Base-by-base conservation (phyloP, 148 eudicot species). In the Camellia sinensis region DNA sequence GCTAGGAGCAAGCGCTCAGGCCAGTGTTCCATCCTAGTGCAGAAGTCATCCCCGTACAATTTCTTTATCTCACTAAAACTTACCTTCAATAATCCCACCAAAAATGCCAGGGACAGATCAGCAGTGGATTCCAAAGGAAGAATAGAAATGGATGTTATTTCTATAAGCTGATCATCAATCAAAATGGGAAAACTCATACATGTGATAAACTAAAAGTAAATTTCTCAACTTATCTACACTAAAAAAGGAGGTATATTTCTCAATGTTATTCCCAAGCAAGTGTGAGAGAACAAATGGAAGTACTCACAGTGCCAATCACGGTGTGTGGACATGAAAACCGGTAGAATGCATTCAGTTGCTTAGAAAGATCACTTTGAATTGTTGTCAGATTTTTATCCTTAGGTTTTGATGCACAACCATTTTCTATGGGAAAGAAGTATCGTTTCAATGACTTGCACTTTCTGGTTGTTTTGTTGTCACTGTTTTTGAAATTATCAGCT, bases 251-350 rank as follows among this genome's bases (percentile, higher is more conserved):
- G 37, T 40, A 21, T 29, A 52, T 4, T 3, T 46, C 21, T 5
- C 3, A 0, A 6, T 15, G 1, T 65, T 46, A 10, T 44, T 64
- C 19, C 44, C 13, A 12, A 43, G 21, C 5, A 19, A 59, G 22
- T 4, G 7, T 75, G 50, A 43, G 29, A 74, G 43, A 8, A 45
- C 1, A 0, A 4, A 57, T 6, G 19, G 50, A 67, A 41, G 9
- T 18, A 84, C 89, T 78, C 66, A 88, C 91, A 11, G 89, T 88
- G 80, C 91, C 89, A 80, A 82, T 73, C 3, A 88, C 73, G 71
- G 89, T 88, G 77, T 86, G 89, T 76, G 91, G 91, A 18, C 87
- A 89, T 66, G 83, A 66, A 71, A 88, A 88, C 8, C 81, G 86
- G 68, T 83, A 88, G 40, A 88, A 81, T 8, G 81, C 82, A 5